These are phyloP conservation scores for slime mould (Dictyostelium discoideum) DNA, from an alignment of 78 protist species.

Conservation along the genomic window dicty_2.7 NC_007091.3:836001-836500, in stretches of 20 bases:
- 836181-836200: slow-evolving; percentile 9
- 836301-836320: slow-evolving; percentile 1
- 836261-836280: background rate
- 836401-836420: background rate
- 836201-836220: slow-evolving; percentile 37
- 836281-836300: background rate
- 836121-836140: slow-evolving; percentile 33
- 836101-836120: slow-evolving; percentile 24
- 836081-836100: slow-evolving; percentile 28
- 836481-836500: slow-evolving; percentile 61
- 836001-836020: background rate
- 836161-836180: slow-evolving; percentile 35
- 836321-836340: slow-evolving; percentile 16
- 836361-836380: background rate
- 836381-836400: background rate
- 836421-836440: no score
- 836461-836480: slow-evolving; percentile 8
- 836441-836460: background rate
- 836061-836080: slow-evolving; percentile 72
- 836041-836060: slow-evolving; percentile 41
- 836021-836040: background rate
- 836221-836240: slow-evolving; percentile 6
- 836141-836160: slow-evolving; percentile 26
- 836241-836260: background rate
- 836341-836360: slow-evolving; percentile 12